These are phyloP conservation scores for Grigorovia transvaalensis DNA, from an alignment of 805 yeast genomes.

Conservation along the genomic window DNA sequence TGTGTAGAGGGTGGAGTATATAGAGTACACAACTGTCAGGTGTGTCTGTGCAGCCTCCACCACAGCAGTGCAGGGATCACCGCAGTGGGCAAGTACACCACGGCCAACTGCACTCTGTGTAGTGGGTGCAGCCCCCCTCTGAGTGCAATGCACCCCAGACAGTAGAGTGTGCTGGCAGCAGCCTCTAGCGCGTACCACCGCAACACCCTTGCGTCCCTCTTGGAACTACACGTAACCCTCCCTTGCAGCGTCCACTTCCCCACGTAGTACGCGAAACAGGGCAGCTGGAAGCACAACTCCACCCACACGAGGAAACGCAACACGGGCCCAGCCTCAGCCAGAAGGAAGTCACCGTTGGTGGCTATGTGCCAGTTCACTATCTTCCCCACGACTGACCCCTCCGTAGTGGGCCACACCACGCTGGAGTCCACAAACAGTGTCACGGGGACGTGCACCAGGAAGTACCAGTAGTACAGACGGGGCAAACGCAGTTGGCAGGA, in stretches of 20 bases:
- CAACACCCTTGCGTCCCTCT: not conserved
- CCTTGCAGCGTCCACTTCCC: not conserved
- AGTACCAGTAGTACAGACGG: slow-evolving; percentile 39
- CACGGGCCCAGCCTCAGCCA: slow-evolving; percentile 58
- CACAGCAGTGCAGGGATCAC: slow-evolving; percentile 21
- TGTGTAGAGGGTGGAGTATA: not conserved
- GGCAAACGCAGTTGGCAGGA: not conserved
- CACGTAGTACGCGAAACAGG: slow-evolving; percentile 42
- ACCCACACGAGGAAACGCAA: slow-evolving; percentile 56
- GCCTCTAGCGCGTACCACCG: not conserved
- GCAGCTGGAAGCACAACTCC: slow-evolving; percentile 70
- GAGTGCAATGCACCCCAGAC: slow-evolving; percentile 6
- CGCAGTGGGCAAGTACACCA: slow-evolving; percentile 24
- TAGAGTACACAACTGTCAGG: not conserved
- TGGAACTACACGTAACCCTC: not conserved
- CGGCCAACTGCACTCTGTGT: slow-evolving; percentile 16
- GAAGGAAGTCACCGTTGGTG: slow-evolving; percentile 61
- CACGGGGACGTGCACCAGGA: slow-evolving; percentile 61
- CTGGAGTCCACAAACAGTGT: slow-evolving; percentile 68
- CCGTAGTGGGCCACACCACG: slow-evolving; percentile 49
- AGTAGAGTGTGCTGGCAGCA: not conserved
- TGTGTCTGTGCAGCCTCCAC: not conserved
- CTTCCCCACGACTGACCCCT: slow-evolving; percentile 30
- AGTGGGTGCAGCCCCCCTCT: slow-evolving; percentile 4
- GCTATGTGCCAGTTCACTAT: slow-evolving; percentile 51